These are phyloP conservation scores for Hygrophorus pudorinus DNA, from an alignment of 768 basidiomycete genomes.

Conservation along the genomic window DNA sequence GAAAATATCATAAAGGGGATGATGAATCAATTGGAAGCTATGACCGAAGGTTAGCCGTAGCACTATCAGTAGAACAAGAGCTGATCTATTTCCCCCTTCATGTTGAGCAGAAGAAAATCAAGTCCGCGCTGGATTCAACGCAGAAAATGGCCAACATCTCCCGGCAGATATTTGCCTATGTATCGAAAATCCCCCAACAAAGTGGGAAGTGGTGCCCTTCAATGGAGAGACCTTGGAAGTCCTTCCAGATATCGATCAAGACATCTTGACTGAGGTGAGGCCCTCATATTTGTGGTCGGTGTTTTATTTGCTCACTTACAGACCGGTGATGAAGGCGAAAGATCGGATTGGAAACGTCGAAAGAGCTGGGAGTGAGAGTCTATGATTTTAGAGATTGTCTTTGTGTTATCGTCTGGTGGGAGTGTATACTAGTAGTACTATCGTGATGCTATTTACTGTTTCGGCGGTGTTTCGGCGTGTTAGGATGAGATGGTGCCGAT, in stretches of 20 bases:
- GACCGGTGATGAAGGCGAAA: background rate
- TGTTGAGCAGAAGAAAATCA: slow-evolving; percentile 51
- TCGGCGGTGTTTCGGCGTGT: slow-evolving; percentile 2
- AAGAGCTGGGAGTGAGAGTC: slow-evolving; percentile 1
- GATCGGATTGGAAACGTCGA: background rate
- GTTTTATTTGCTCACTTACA: background rate
- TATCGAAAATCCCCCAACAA: slow-evolving; percentile 64
- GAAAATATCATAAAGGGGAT: slow-evolving; percentile 59
- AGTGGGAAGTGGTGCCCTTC: slow-evolving; percentile 57
- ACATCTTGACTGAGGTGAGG: slow-evolving; percentile 46
- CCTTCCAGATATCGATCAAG: slow-evolving; percentile 52
- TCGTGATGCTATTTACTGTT: background rate
- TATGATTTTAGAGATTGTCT: background rate
- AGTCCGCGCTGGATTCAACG: slow-evolving; percentile 58
- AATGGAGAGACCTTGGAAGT: slow-evolving; percentile 44
- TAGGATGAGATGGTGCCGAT: slow-evolving; percentile 1
- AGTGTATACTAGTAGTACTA: too few species aligned
- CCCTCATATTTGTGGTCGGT: background rate
- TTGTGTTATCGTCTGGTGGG: too few species aligned
- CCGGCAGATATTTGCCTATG: slow-evolving; percentile 76
- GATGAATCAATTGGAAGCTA: slow-evolving; percentile 50
- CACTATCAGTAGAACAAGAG: background rate
- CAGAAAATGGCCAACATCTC: slow-evolving; percentile 61
- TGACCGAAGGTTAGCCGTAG: slow-evolving; percentile 48
- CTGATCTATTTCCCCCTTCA: background rate